Percentiles rank a stretch among this genome's conserved stretches.
Conservation (phyloP, 2,329 filamentous ascomycete genomes). For the Niveomyces coronatus region DNA sequence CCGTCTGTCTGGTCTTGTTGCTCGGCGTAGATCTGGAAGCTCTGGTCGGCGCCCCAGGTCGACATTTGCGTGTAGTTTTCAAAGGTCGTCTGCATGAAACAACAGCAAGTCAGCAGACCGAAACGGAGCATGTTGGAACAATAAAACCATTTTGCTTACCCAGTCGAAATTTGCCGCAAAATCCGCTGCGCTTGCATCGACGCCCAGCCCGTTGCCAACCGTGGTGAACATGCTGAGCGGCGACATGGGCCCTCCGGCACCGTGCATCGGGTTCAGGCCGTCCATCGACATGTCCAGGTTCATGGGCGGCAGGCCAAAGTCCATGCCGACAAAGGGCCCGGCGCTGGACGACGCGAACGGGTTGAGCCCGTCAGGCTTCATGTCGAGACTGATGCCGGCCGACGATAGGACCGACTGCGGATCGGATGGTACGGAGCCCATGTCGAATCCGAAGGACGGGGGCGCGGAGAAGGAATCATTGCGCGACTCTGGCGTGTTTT, state of each 20-base stretch:
- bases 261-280: conserved; percentile 15
- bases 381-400: conserved; percentile 15
- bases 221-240: conserved; percentile 45
- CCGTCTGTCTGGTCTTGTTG: conserved; percentile 3
- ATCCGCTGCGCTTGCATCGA: conserved; percentile 23
- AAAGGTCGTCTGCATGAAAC: conserved; percentile 44
- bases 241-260: conserved; percentile 22
- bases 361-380: conserved; percentile 14
- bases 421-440: conserved; percentile 20
- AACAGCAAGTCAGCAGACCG: too few species aligned
- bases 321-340: conserved; percentile 32
- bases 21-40: conserved; percentile 40
- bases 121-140: neutral
- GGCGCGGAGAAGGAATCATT: conserved; percentile 13
- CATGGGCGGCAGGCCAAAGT: conserved; percentile 27
- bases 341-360: conserved; percentile 28
- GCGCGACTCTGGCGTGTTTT: conserved; percentile 10
- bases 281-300: conserved; percentile 24
- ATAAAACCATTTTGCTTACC: conserved; percentile 29
- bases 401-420: conserved; percentile 17
- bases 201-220: conserved; percentile 21
- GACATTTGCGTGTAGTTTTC: conserved; percentile 46
- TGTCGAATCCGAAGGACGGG: conserved; percentile 27
- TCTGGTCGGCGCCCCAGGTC: conserved; percentile 41
- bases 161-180: conserved; percentile 46